Base-by-base conservation (phyloP, 1,284 basidiomycete species). In the Tilletia caries region DNA sequence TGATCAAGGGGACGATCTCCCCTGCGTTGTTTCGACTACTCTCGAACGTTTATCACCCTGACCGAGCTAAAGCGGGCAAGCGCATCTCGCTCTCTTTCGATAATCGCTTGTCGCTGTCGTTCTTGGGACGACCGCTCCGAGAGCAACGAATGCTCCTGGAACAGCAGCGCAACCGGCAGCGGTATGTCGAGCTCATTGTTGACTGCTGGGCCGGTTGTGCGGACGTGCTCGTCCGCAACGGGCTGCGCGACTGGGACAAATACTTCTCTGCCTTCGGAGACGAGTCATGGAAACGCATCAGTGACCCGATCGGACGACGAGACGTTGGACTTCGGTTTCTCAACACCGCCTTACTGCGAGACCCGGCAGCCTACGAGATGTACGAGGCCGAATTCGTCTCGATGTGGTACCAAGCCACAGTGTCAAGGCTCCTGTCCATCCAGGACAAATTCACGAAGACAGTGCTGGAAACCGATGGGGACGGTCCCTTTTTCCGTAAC, bases 191-290 rank as follows among this genome's bases (percentile, higher is more conserved):
- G 73, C 80, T 85, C 46, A 88, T 92, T 84, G 87, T 92, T 25
- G 88, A 89, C 72, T 90, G 89, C 76, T 95, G 92, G 91, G 86
- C 91, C 2, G 88, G 89, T 8, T 93, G 91, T 76, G 89, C 88
- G 0, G 86, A 87, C 44, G 87, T 92, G 27, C 79, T 91, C 13
- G 88, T 91, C 10, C 87, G 88, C 68, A 89, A 89, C 71, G 85
- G 86, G 13, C 82, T 86, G 70, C 78, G 91, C 88, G 86, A 88
- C 50, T 93, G 92, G 92, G 81, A 85, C 0, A 82, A 86, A 29
- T 91, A 88, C 78, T 83, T 91, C 54, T 62, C 58, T 12, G 84
- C 86, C 0, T 86, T 85, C 52, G 89, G 89, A 0, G 83, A 86
- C 23, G 85, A 88, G 70, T 89, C 89, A 37, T 91, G 88, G 88